Evolutionary conservation across 257 asterid species (phyloP).

Genomic region (Solanum okadae): DNA sequence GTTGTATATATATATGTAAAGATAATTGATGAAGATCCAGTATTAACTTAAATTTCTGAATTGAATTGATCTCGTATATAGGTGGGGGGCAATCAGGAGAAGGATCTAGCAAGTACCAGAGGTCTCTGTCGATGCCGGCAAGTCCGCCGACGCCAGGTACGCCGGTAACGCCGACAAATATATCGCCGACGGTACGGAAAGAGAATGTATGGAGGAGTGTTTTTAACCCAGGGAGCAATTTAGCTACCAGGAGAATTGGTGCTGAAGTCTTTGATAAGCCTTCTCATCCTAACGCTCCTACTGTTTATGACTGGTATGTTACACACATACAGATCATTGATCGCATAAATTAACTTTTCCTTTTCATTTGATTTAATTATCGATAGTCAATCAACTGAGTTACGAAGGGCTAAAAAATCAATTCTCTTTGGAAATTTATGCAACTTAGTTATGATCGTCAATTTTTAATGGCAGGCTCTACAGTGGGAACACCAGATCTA

Average conservation of each 20-base stretch:
- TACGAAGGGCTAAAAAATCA: not conserved
- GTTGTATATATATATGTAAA: not conserved
- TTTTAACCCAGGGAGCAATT: slow-evolving; percentile 91
- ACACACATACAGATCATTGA: not conserved
- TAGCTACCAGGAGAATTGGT: slow-evolving; percentile 62
- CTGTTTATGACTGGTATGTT: slow-evolving; percentile 87
- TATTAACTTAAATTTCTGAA: not conserved
- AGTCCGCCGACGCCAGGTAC: slow-evolving; percentile 46
- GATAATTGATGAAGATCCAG: not conserved
- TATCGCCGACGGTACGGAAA: slow-evolving; percentile 46
- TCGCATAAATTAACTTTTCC: not conserved
- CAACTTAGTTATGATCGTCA: not conserved
- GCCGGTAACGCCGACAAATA: slow-evolving; percentile 49
- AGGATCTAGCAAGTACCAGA: slow-evolving; percentile 34
- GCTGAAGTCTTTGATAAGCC: slow-evolving; percentile 76
- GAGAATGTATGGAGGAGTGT: slow-evolving; percentile 98
- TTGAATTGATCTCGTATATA: not conserved
- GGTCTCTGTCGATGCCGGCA: slow-evolving; percentile 56
- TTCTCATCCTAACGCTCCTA: slow-evolving; percentile 68
- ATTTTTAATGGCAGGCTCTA: slow-evolving; percentile 53
- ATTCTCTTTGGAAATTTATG: not conserved
- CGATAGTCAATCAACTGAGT: not conserved
- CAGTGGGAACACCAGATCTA: slow-evolving; percentile 81
- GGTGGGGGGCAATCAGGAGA: slow-evolving; percentile 28
- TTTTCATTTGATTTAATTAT: not conserved